These are phyloP conservation scores for Cyclaneusma minus DNA, from an alignment of 2,329 filamentous ascomycete species.

Conservation along the genomic window DNA sequence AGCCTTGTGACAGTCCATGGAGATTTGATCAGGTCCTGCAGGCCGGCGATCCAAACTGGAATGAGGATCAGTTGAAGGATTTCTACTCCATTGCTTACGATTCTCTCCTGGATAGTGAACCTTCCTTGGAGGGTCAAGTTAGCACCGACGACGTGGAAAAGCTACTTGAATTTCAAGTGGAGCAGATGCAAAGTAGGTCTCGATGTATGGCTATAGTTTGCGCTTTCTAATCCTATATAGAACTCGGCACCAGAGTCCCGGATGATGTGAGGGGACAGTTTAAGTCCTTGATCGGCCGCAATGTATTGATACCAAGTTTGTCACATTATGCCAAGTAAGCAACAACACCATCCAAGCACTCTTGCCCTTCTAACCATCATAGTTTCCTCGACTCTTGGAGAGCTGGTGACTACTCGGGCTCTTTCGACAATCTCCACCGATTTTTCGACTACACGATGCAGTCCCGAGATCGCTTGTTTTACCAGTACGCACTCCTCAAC, in stretches of 20 bases:
- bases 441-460: conserved; percentile 98
- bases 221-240: conserved; percentile 25
- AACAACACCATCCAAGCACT: background rate
- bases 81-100: conserved; percentile 16
- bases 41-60: conserved; percentile 33
- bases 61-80: conserved; percentile 27
- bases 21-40: conserved; percentile 42
- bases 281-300: conserved; percentile 49
- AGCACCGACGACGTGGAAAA: conserved; percentile 70
- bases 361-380: conserved; percentile 7
- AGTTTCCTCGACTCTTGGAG: conserved; percentile 88
- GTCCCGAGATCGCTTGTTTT: conserved; percentile 66
- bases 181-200: conserved; percentile 64
- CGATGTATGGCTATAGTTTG: background rate
- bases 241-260: conserved; percentile 64
- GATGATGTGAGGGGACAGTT: conserved; percentile 58
- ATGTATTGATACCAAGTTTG: conserved; percentile 53
- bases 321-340: conserved; percentile 58
- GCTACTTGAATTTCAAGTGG: conserved; percentile 75
- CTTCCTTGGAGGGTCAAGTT: conserved; percentile 26
- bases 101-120: conserved; percentile 3
- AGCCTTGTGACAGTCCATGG: conserved; percentile 26
- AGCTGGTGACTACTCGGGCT: conserved; percentile 75
- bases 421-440: conserved; percentile 80
- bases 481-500: conserved; percentile 90